These are phyloP conservation scores for Dictyostelium intermedium DNA, from an alignment of 78 protist genomes.

Conservation along the genomic window DNA sequence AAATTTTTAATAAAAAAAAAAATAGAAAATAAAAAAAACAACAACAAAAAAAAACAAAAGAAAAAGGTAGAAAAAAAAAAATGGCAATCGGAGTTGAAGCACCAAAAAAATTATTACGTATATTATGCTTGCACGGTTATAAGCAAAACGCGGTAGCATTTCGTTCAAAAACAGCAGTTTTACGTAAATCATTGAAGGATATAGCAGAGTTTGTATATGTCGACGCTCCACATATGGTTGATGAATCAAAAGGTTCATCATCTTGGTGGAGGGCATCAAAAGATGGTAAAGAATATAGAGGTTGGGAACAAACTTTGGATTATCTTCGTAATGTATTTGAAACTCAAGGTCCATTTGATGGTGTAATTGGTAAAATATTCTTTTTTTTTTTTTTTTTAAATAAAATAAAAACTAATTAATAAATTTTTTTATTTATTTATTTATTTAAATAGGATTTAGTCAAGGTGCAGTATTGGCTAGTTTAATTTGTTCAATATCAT, in stretches of 20 bases:
- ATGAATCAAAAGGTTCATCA: slow-evolving; percentile 45
- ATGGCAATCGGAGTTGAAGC: background rate
- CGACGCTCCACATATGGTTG: slow-evolving; percentile 73
- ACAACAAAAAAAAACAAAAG: background rate
- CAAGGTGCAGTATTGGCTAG: slow-evolving; percentile 68
- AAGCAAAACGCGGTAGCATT: slow-evolving; percentile 56
- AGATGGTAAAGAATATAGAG: slow-evolving; percentile 76
- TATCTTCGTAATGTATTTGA: slow-evolving; percentile 32
- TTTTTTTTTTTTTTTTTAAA: background rate
- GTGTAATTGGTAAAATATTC: background rate
- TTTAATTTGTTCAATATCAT: slow-evolving; percentile 55
- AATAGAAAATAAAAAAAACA: background rate
- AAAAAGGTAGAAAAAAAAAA: background rate
- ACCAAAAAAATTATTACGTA: slow-evolving; percentile 23
- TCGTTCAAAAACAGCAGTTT: slow-evolving; percentile 69
- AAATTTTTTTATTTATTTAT: background rate
- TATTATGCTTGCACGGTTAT: slow-evolving; percentile 74
- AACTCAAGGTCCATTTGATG: slow-evolving; percentile 78
- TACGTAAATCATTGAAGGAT: slow-evolving; percentile 70
- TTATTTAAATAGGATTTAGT: slow-evolving; percentile 34
- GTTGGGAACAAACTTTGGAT: slow-evolving; percentile 58
- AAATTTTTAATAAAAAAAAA: background rate
- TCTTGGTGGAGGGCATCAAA: slow-evolving; percentile 78
- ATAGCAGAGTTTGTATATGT: slow-evolving; percentile 72
- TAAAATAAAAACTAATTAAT: background rate